A percentile compares a stretch with the other conserved stretches of the same genome.
These are phyloP conservation scores for Aleurites moluccanus DNA, from an alignment of 441 rosid genomes.

Conservation along the genomic window DNA sequence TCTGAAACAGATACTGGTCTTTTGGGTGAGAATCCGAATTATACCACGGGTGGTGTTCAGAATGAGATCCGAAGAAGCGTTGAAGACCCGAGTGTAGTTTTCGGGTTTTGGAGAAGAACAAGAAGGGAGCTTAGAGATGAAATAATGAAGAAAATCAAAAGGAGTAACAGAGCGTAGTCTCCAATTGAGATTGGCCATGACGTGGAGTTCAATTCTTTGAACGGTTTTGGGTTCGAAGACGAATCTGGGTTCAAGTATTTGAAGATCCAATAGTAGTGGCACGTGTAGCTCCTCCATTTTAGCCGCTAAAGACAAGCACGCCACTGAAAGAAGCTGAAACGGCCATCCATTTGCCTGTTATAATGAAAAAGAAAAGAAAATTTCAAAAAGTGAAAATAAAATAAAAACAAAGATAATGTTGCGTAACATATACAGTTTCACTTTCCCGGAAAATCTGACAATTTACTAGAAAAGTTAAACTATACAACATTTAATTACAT, in stretches of 20 bases:
- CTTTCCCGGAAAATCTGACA: constrained; percentile 26
- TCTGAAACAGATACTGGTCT: neutral
- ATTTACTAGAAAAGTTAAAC: constrained; percentile 22
- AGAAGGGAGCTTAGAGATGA: constrained; percentile 36
- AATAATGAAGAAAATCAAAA: constrained; percentile 47
- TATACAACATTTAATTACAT: neutral
- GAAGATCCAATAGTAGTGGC: constrained; percentile 61
- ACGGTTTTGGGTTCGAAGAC: constrained; percentile 43
- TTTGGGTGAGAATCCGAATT: constrained; percentile 19
- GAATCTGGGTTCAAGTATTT: constrained; percentile 48
- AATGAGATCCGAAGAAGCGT: constrained; percentile 49
- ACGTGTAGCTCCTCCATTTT: constrained; percentile 73
- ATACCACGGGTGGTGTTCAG: constrained; percentile 48
- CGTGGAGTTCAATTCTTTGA: constrained; percentile 56
- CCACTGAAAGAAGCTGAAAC: constrained; percentile 73
- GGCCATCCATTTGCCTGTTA: constrained; percentile 62
- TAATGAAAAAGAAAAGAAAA: too few relatives aligned
- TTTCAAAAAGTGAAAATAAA: neutral
- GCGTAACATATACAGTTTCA: neutral
- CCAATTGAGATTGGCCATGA: constrained; percentile 52
- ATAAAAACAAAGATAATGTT: constrained; percentile 1
- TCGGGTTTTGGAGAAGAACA: constrained; percentile 20
- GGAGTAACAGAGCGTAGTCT: constrained; percentile 53
- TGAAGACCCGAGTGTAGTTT: constrained; percentile 26
- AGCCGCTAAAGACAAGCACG: constrained; percentile 81